Evolutionary conservation across 1,139 yeast genomes (phyloP).

Genomic region (Lizanozyma gosingica): DNA sequence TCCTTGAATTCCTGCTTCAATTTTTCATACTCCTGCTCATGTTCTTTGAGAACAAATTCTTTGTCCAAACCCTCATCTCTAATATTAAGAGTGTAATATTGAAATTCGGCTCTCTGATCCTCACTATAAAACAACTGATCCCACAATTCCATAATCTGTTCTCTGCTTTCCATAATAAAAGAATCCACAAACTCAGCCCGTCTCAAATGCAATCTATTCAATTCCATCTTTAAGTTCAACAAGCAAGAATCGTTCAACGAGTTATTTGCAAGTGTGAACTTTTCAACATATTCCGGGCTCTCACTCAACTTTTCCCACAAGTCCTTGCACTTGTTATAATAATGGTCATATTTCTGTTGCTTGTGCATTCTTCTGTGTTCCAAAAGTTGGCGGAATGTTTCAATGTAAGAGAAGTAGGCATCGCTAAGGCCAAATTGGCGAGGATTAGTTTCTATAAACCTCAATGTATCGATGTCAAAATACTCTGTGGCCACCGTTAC

Average conservation of each 20-base stretch:
- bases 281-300: constrained; percentile 21
- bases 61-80: constrained; percentile 33
- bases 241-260: constrained; percentile 29
- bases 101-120: constrained; percentile 29
- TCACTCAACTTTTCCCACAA: constrained; percentile 48
- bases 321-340: constrained; percentile 25
- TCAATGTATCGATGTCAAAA: constrained; percentile 30
- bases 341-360: constrained; percentile 25
- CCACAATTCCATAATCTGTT: constrained; percentile 56
- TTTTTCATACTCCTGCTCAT: constrained; percentile 51
- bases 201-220: constrained; percentile 47
- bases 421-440: constrained; percentile 32
- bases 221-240: constrained; percentile 41
- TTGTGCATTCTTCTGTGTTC: constrained; percentile 21
- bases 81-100: constrained; percentile 27
- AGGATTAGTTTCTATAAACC: constrained; percentile 28
- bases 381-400: constrained; percentile 20
- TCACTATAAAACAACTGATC: constrained; percentile 47
- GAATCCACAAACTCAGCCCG: constrained; percentile 59
- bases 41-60: constrained; percentile 47
- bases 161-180: constrained; percentile 55
- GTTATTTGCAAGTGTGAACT: constrained; percentile 29
- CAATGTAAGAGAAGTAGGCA: constrained; percentile 24
- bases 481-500: constrained; percentile 12
- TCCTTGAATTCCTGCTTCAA: constrained; percentile 43